Evolutionary conservation across 2,329 filamentous ascomycete genomes (phyloP).

Genomic region (Fusarium sp.): DNA sequence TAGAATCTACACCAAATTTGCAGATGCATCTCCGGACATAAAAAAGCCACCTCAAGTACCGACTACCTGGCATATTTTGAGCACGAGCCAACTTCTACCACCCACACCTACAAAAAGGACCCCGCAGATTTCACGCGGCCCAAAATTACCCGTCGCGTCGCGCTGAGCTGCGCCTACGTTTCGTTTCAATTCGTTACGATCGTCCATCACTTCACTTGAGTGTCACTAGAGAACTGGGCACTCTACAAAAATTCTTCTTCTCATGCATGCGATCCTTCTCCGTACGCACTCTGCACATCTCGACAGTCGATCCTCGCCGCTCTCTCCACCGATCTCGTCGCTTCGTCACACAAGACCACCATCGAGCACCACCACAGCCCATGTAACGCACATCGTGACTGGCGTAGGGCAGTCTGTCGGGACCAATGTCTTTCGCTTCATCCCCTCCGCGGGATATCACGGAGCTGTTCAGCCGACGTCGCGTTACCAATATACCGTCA

Average conservation of each 20-base stretch:
- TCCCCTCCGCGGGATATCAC: conserved; percentile 45
- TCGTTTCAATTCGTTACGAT: conserved; percentile 15
- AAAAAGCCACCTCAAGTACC: conserved; percentile 28
- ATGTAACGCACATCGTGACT: conserved; percentile 44
- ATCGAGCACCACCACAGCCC: conserved; percentile 27
- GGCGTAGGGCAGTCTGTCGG: conserved; percentile 38
- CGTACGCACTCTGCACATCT: not conserved
- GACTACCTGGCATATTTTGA: conserved; percentile 30
- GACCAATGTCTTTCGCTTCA: conserved; percentile 49
- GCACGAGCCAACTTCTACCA: conserved; percentile 39
- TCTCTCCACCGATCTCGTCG: conserved; percentile 1
- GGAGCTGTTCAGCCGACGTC: conserved; percentile 49
- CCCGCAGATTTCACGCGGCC: conserved; percentile 38
- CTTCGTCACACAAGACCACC: conserved; percentile 11
- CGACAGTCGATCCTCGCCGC: conserved; percentile 6
- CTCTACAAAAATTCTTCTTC: not conserved
- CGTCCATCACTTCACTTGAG: conserved; percentile 10
- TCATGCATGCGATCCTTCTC: not conserved
- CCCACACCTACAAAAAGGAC: conserved; percentile 16
- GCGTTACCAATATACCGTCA: conserved; percentile 54
- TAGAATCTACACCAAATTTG: not conserved
- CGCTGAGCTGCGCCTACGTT: conserved; percentile 7
- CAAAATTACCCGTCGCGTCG: conserved; percentile 46
- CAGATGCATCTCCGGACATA: conserved; percentile 10
- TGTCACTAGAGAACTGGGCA: not conserved